phyloP scores from a whole-genome alignment of 2,329 filamentous ascomycete species.

The Dactylellina cionopaga region DNA sequence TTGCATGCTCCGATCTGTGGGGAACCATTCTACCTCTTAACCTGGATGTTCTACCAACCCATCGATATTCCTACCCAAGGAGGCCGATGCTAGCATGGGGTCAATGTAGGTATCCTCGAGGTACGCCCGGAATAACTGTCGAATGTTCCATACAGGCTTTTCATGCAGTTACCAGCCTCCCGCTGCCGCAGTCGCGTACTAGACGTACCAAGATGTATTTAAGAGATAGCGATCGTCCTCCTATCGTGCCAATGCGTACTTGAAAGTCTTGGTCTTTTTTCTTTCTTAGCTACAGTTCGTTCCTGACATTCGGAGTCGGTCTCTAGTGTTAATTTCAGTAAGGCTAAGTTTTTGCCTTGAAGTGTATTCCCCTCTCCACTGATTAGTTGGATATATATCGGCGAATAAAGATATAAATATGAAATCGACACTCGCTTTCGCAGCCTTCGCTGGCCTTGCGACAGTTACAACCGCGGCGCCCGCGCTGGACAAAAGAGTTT shows the following conservation, averaged over 20 bases:
- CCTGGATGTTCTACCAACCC: background rate
- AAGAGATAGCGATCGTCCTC: constrained; percentile 12
- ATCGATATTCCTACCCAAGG: constrained; percentile 11
- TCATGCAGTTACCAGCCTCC: background rate
- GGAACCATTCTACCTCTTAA: background rate
- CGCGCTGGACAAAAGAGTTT: constrained; percentile 33
- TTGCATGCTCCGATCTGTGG: constrained; percentile 8
- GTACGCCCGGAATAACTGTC: constrained; percentile 40
- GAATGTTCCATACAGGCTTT: constrained; percentile 45
- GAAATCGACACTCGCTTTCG: constrained; percentile 40
- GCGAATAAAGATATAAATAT: constrained; percentile 3
- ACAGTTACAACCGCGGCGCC: constrained; percentile 31
- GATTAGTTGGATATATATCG: background rate
- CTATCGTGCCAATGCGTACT: constrained; percentile 19
- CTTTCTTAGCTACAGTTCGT: background rate
- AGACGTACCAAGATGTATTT: constrained; percentile 30
- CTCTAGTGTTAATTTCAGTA: constrained; percentile 16
- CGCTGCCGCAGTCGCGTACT: constrained; percentile 7
- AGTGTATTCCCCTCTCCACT: too few species aligned
- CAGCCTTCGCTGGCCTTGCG: constrained; percentile 42
- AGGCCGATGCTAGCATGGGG: background rate
- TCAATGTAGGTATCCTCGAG: constrained; percentile 14
- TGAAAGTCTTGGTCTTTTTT: constrained; percentile 10
- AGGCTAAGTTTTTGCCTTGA: background rate
- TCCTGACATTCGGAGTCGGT: constrained; percentile 2